Percentiles rank a stretch among this genome's conserved stretches.
phyloP scores from a whole-genome alignment of 108 stramenopile genomes.

The Fragilariopsis cylindrus region DNA sequence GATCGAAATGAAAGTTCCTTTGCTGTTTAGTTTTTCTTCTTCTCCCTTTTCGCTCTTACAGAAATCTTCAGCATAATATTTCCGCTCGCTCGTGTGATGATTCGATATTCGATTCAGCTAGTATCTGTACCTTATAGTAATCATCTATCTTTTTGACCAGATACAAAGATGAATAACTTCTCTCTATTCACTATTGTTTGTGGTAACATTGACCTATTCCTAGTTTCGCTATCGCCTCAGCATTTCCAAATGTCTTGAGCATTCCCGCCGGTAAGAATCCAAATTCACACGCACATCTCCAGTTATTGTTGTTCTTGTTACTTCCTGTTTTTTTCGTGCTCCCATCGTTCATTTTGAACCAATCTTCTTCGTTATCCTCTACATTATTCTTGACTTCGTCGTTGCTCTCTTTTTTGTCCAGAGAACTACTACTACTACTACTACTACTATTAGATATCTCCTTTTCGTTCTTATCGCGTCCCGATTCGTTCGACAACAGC shows the following conservation, averaged over 20 bases:
- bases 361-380: not conserved
- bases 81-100: too few relatives aligned
- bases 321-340: not conserved
- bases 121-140: not conserved
- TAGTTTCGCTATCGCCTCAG: slow-evolving; percentile 53
- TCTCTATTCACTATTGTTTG: slow-evolving; percentile 27
- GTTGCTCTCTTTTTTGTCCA: too few relatives aligned
- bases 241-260: slow-evolving; percentile 46
- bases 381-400: too few relatives aligned
- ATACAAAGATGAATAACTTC: not conserved
- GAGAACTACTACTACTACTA: too few relatives aligned
- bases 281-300: slow-evolving; percentile 51
- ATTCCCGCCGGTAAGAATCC: slow-evolving; percentile 52
- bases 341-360: not conserved
- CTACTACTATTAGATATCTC: too few relatives aligned
- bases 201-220: slow-evolving; percentile 60
- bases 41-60: too few relatives aligned
- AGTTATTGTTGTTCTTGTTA: not conserved
- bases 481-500: too few relatives aligned
- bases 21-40: too few relatives aligned
- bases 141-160: not conserved
- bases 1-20: too few relatives aligned
- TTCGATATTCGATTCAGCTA: not conserved
- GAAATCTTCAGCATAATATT: too few relatives aligned
- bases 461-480: too few relatives aligned